Conservation (phyloP, 208 protist genomes). For the Leishmania tropica region DNA sequence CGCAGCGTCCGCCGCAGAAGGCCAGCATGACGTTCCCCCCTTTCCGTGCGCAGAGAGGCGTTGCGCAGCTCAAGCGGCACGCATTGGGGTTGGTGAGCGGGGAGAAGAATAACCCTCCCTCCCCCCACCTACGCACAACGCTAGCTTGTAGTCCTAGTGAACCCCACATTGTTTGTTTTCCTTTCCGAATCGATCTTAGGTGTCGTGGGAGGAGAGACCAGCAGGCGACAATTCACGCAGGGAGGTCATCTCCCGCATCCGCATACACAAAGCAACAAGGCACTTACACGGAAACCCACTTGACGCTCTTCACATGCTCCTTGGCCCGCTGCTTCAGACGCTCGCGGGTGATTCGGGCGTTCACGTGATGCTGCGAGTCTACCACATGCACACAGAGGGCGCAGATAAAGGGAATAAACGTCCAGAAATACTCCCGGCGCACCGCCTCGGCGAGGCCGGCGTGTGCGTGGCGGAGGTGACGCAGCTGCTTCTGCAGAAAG, state of each 20-base stretch:
- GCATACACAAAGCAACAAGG: not conserved
- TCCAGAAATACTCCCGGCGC: conserved; percentile 50
- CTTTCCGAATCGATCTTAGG: not conserved
- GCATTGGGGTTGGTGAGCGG: not conserved
- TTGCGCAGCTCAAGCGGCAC: not conserved
- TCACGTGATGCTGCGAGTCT: conserved; percentile 49
- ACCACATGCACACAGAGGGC: conserved; percentile 47
- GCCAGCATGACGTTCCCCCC: not conserved
- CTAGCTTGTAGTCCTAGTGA: too few species aligned
- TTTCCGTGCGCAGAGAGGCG: not conserved
- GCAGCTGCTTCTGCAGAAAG: conserved; percentile 18
- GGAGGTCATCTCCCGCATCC: not conserved
- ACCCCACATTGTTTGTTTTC: not conserved
- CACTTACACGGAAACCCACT: conserved; percentile 25
- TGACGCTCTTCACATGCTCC: conserved; percentile 40
- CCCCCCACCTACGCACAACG: not conserved
- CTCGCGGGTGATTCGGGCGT: conserved; percentile 42
- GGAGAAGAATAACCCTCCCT: not conserved
- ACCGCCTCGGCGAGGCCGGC: conserved; percentile 20
- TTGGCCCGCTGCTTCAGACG: conserved; percentile 47
- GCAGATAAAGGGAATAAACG: conserved; percentile 51
- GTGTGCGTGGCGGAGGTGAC: conserved; percentile 13
- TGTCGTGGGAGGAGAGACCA: not conserved
- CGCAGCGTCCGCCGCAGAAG: not conserved
- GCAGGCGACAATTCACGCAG: not conserved